Conservation (phyloP, 2,329 filamentous ascomycete genomes). For the Alternaria triticina region DNA sequence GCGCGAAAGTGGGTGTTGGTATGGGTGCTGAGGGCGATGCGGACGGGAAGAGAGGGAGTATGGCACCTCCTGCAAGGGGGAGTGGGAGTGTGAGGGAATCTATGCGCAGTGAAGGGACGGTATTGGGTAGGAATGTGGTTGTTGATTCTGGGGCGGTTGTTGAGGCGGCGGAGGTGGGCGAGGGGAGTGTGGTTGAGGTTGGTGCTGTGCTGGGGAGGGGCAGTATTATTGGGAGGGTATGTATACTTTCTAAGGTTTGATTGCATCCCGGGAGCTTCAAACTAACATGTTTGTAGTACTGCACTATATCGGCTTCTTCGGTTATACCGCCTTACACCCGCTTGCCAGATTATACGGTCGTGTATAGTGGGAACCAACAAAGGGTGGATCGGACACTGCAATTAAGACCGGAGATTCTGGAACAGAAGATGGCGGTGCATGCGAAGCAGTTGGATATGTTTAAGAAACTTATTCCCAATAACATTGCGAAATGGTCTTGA, state of each 20-base stretch:
- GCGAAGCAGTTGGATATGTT: conserved; percentile 46
- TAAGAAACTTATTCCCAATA: conserved; percentile 44
- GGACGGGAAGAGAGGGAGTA: conserved; percentile 22
- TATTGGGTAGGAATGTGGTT: conserved; percentile 51
- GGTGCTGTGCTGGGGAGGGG: conserved; percentile 43
- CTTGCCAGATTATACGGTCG: conserved; percentile 54
- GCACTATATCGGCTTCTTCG: conserved; percentile 51
- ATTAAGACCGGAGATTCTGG: conserved; percentile 35
- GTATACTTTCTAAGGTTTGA: background rate
- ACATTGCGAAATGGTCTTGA: conserved; percentile 44
- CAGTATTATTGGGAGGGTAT: conserved; percentile 51
- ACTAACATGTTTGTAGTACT: conserved; percentile 41
- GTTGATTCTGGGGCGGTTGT: conserved; percentile 54
- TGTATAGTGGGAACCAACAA: conserved; percentile 49
- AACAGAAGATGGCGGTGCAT: conserved; percentile 39
- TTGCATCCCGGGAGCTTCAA: background rate
- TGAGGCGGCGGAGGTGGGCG: conserved; percentile 46
- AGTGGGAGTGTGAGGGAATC: conserved; percentile 18
- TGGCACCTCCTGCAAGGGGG: conserved; percentile 14
- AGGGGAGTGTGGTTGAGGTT: conserved; percentile 44
- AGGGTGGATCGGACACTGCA: conserved; percentile 50
- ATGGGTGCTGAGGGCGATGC: conserved; percentile 25
- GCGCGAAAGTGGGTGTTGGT: conserved; percentile 51
- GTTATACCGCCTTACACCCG: conserved; percentile 45
- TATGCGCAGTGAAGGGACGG: conserved; percentile 38